These are phyloP conservation scores for Penicillium sp. DNA, from an alignment of 2,329 filamentous ascomycete genomes.

Conservation along the genomic window DNA sequence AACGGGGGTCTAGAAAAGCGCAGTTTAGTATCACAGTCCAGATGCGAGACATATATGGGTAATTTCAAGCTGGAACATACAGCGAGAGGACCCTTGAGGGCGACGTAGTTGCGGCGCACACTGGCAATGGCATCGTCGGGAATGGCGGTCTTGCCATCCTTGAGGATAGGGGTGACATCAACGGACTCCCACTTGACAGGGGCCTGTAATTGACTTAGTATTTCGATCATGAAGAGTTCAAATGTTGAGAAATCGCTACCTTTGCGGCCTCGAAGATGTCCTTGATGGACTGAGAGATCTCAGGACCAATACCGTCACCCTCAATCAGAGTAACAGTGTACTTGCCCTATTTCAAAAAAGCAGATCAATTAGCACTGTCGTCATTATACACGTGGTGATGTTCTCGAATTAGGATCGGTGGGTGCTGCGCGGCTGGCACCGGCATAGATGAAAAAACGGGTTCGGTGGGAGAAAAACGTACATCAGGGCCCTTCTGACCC, in stretches of 20 bases:
- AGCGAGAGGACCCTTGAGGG: slow-evolving; percentile 95
- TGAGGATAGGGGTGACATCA: slow-evolving; percentile 89
- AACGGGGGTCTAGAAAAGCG: slow-evolving; percentile 70
- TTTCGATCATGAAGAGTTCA: slow-evolving; percentile 4
- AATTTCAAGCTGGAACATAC: slow-evolving; percentile 51
- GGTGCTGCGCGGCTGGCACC: slow-evolving; percentile 22
- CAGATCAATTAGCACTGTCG: slow-evolving; percentile 15
- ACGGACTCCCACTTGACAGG: slow-evolving; percentile 97
- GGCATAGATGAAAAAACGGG: slow-evolving; percentile 23
- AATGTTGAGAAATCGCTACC: slow-evolving; percentile 48
- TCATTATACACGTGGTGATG: background rate
- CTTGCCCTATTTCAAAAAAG: slow-evolving; percentile 64
- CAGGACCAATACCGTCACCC: slow-evolving; percentile 97
- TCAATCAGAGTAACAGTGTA: slow-evolving; percentile 97
- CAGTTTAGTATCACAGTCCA: slow-evolving; percentile 23
- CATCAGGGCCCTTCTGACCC: slow-evolving; percentile 82
- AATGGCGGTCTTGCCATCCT: slow-evolving; percentile 94
- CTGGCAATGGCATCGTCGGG: slow-evolving; percentile 89
- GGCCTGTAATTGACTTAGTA: slow-evolving; percentile 54
- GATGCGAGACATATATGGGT: background rate
- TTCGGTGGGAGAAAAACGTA: slow-evolving; percentile 50
- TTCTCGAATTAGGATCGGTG: slow-evolving; percentile 1
- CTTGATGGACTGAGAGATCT: slow-evolving; percentile 97
- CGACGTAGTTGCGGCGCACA: slow-evolving; percentile 93
- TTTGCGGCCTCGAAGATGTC: slow-evolving; percentile 96